Evolutionary conservation across 768 basidiomycete species (phyloP).

Genomic region (Kwoniella sp.): DNA sequence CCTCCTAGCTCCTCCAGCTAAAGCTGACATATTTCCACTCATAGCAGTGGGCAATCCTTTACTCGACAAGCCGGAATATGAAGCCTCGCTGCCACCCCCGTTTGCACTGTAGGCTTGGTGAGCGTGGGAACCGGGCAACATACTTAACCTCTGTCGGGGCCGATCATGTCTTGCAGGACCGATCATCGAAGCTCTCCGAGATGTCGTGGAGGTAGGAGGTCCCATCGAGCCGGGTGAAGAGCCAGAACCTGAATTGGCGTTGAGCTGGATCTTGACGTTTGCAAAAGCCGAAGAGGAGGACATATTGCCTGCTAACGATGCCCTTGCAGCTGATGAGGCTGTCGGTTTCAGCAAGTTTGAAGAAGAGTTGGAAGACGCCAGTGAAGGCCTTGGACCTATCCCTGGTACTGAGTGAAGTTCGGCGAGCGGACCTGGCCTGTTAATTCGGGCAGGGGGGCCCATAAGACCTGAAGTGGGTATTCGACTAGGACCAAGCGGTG

Average conservation of each 20-base stretch:
- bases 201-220: slow-evolving; percentile 4
- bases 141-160: slow-evolving; percentile 14
- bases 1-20: slow-evolving; percentile 24
- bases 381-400: slow-evolving; percentile 9
- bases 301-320: neutral
- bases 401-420: slow-evolving; percentile 17
- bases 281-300: slow-evolving; percentile 14
- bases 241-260: neutral
- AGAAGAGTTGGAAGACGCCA: slow-evolving; percentile 11
- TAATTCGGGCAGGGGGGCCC: slow-evolving; percentile 26
- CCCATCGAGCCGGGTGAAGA: neutral
- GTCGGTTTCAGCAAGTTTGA: slow-evolving; percentile 30
- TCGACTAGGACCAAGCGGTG: slow-evolving; percentile 15
- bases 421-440: slow-evolving; percentile 21
- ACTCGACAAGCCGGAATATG: slow-evolving; percentile 1
- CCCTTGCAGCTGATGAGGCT: slow-evolving; percentile 24
- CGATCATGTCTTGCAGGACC: slow-evolving; percentile 28
- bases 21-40: slow-evolving; percentile 15
- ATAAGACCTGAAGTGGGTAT: slow-evolving; percentile 18
- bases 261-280: slow-evolving; percentile 15
- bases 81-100: slow-evolving; percentile 1
- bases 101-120: neutral
- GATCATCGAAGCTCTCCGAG: slow-evolving; percentile 22
- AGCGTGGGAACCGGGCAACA: slow-evolving; percentile 7
- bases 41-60: slow-evolving; percentile 11